A percentile compares a stretch with the other conserved stretches of the same genome.
Evolutionary conservation across 257 asterid species (phyloP).

Genomic region (Penstemon eatonii): DNA sequence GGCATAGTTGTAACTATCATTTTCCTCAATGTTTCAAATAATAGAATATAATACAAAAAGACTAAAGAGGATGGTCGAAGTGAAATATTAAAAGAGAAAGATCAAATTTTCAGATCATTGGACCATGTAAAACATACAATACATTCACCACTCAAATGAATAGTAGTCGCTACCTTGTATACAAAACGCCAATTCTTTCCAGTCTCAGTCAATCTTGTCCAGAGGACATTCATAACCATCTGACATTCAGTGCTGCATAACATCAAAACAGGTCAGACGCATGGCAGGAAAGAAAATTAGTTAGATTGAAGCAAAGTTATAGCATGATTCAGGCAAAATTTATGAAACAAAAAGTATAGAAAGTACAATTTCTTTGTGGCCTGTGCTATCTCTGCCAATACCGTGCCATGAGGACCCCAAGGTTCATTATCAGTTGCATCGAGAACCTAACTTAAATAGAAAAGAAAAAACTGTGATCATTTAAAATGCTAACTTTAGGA

Average conservation of each 20-base stretch:
- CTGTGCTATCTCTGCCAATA: slow-evolving; percentile 87
- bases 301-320: slow-evolving; percentile 7
- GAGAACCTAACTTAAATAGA: slow-evolving; percentile 55
- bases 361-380: slow-evolving; percentile 88
- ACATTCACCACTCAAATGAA: no score
- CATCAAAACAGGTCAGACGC: slow-evolving; percentile 38
- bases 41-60: not conserved
- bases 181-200: slow-evolving; percentile 89
- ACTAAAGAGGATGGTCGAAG: no score
- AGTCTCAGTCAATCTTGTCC: slow-evolving; percentile 85
- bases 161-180: slow-evolving; percentile 58
- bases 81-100: not conserved
- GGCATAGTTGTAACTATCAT: slow-evolving; percentile 22
- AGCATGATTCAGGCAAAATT: slow-evolving; percentile 15
- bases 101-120: no score
- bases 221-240: slow-evolving; percentile 86
- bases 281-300: slow-evolving; percentile 20
- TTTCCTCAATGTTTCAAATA: slow-evolving; percentile 3
- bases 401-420: slow-evolving; percentile 99
- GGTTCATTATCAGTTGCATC: slow-evolving; percentile 98
- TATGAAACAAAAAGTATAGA: slow-evolving; percentile 17
- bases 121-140: no score
- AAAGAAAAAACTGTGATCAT: slow-evolving; percentile 17
- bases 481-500: not conserved
- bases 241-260: slow-evolving; percentile 82